Base-by-base conservation (phyloP, 2,329 filamentous ascomycete genomes). In the Cryphonectria parasitica region DNA sequence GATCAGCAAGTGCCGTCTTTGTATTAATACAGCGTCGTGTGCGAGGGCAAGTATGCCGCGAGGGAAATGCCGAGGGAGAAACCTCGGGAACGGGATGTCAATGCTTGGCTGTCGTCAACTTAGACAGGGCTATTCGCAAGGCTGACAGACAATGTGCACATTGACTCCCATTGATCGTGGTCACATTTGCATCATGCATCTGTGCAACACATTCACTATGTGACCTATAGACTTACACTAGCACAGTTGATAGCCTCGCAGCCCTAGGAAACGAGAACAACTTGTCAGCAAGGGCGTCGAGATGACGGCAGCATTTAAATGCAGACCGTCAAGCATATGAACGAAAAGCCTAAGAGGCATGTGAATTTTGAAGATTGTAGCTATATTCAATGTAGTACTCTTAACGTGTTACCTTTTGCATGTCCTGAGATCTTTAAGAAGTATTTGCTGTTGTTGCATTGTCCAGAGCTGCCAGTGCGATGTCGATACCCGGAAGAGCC, bases 301-400 rank as follows among this genome's bases (percentile, higher is more conserved):
- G 25, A 28, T 66, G 39, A 69, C n/a, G 31, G 52, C 36, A n/a
- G 64, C 45, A 66, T 67, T 65, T 13, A 45, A 63, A 39, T 60
- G 1, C 15, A 70, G 60, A 34, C 65, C 64, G 39, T 67, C 64
- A 31, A 64, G 64, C 39, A 56, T 41, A 25, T 4, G 25, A 25
- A 13, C 11, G 22, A 19, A 19, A 49, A 25, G 7, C 49, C n/a
- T 7, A 25, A 54, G 3, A 25, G 8, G 56, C 39, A 25, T 45
- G 41, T 19, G 62, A 41, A 19, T 36, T 54, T 15, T 1, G 49
- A 36, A 19, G 45, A 17, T 39, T 58, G 34, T 61, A n/a, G 67
- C 58, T 15, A 52, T 34, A 19, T 58, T 64, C 17, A 31, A 11
- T 19, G 36, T 45, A 49, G 67, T 45, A 22, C 62, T 49, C 45